Percentiles rank a stretch among this genome's conserved stretches.
phyloP scores from a whole-genome alignment of 2,329 filamentous ascomycete genomes.

The Blumeria graminis region DNA sequence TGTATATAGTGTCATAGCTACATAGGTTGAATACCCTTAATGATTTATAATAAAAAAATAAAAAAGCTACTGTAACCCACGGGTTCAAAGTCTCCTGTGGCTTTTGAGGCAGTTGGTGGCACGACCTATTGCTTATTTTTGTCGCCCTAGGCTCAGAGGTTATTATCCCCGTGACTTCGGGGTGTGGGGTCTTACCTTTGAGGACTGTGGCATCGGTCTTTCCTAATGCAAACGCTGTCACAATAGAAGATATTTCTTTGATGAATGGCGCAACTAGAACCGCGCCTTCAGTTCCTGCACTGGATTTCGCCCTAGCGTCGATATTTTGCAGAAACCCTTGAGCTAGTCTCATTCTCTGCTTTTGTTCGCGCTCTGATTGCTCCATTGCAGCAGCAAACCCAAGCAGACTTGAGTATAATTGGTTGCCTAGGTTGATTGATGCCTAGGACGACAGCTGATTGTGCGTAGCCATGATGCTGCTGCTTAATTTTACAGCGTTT shows the following conservation, averaged over 20 bases:
- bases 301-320: background rate
- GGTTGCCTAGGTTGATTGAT: background rate
- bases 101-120: background rate
- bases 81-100: background rate
- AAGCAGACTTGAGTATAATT: background rate
- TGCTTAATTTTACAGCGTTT: background rate
- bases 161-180: background rate
- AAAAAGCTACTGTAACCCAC: background rate
- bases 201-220: background rate
- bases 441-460: background rate
- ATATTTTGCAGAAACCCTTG: background rate
- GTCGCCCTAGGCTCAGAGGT: background rate
- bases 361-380: background rate
- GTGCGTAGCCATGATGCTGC: background rate
- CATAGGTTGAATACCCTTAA: no score
- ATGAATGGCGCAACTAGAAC: background rate
- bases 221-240: background rate
- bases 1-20: no score
- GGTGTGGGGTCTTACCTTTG: background rate
- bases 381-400: background rate
- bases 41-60: no score
- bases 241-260: background rate
- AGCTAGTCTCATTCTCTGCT: background rate
- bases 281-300: background rate
- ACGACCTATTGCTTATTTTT: background rate